Conservation (phyloP, 2,329 filamentous ascomycete species). For the Coleophoma cylindrospora region DNA sequence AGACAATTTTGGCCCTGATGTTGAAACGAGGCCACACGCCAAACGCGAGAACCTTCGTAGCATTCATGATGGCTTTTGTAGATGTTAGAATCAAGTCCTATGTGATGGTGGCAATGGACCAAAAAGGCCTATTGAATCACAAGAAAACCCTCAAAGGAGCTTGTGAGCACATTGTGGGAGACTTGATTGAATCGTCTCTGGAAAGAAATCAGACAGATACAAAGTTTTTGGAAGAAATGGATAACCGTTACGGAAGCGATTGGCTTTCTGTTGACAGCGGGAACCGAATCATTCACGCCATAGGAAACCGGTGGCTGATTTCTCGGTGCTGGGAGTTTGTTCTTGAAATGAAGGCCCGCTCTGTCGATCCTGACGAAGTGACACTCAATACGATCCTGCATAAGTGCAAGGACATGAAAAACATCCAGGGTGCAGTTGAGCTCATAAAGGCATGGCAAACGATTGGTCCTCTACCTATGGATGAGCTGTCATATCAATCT, state of each 20-base stretch:
- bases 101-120: conserved; percentile 15
- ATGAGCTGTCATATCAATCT: conserved; percentile 24
- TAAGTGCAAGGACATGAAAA: conserved; percentile 12
- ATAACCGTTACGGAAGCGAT: conserved; percentile 26
- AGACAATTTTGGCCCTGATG: conserved; percentile 32
- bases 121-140: conserved; percentile 15
- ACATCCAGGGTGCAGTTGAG: conserved; percentile 12
- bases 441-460: conserved; percentile 8
- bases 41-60: conserved; percentile 35
- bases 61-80: conserved; percentile 25
- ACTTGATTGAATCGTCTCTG: conserved; percentile 12
- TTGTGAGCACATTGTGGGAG: conserved; percentile 8
- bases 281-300: conserved; percentile 31
- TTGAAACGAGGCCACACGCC: conserved; percentile 29
- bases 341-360: conserved; percentile 14
- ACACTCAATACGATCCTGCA: conserved; percentile 17
- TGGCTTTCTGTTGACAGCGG: conserved; percentile 31
- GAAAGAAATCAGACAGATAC: conserved; percentile 26
- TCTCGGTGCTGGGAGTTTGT: conserved; percentile 17
- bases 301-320: conserved; percentile 17
- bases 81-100: conserved; percentile 11
- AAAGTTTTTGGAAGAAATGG: conserved; percentile 32
- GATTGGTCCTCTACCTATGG: conserved; percentile 1
- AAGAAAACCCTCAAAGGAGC: conserved; percentile 6
- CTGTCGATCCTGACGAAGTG: conserved; percentile 7